phyloP scores from a whole-genome alignment of 1,139 yeast genomes.

The Lodderomyces parapsilosis region DNA sequence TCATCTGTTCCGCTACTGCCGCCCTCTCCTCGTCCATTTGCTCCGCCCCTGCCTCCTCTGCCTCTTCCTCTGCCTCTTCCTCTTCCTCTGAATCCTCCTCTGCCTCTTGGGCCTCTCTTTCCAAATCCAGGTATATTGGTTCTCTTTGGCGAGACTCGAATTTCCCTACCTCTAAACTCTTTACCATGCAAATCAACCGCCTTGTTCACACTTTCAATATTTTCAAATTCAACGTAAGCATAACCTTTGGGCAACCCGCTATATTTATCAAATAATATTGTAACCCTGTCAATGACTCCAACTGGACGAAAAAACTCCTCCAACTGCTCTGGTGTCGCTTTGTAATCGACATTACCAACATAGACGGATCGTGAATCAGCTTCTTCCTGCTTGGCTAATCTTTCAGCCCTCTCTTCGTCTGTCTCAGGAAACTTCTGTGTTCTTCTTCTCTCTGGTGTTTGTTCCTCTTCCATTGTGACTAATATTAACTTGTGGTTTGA shows the following conservation, averaged over 20 bases:
- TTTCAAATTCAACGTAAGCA: constrained; percentile 43
- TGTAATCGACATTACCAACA: constrained; percentile 46
- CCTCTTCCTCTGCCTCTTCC: constrained; percentile 21
- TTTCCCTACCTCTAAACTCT: constrained; percentile 35
- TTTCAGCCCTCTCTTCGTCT: constrained; percentile 28
- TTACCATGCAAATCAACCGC: constrained; percentile 39
- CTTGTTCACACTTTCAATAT: constrained; percentile 25
- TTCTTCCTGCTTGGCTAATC: constrained; percentile 32
- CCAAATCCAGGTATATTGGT: constrained; percentile 39
- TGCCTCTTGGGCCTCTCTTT: constrained; percentile 22
- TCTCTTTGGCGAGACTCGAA: constrained; percentile 38
- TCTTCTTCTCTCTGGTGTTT: constrained; percentile 8
- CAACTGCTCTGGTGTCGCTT: constrained; percentile 42
- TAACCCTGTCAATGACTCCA: constrained; percentile 39
- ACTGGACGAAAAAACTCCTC: constrained; percentile 34
- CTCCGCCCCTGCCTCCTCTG: constrained; percentile 15
- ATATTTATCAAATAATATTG: constrained; percentile 38
- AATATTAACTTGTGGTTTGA: no score
- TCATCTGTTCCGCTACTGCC: constrained; percentile 11
- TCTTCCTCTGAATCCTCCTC: constrained; percentile 22
- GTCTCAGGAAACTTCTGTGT: constrained; percentile 17
- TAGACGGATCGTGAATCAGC: constrained; percentile 39
- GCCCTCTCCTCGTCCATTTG: constrained; percentile 14
- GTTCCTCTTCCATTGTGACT: background rate
- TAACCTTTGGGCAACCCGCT: constrained; percentile 46